Conservation (phyloP, 169 alveolate species). For the Theileria orientalis region DNA sequence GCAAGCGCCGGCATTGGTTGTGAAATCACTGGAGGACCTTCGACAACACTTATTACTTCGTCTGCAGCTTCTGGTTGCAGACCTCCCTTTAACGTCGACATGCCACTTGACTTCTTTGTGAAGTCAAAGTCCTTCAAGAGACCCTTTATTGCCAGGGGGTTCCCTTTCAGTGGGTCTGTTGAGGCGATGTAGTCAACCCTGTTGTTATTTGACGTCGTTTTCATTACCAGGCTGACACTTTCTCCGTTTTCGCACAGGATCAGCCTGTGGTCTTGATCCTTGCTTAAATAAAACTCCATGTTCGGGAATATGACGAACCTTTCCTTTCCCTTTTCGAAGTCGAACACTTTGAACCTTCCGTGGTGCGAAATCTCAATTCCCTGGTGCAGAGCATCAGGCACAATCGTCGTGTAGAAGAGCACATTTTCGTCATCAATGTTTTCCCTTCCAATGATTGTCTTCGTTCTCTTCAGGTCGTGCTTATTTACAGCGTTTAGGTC, state of each 20-base stretch:
- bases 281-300: neutral
- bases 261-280: neutral
- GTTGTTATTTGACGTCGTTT: neutral
- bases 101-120: neutral
- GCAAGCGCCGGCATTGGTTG: no score
- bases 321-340: neutral
- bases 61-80: no score
- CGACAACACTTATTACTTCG: no score
- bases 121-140: neutral
- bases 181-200: neutral
- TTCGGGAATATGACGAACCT: conserved; percentile 8
- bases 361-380: conserved; percentile 12
- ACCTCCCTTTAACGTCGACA: no score
- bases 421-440: neutral
- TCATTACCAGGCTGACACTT: neutral
- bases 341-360: neutral
- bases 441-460: neutral
- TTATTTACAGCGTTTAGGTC: neutral
- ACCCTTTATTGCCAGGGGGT: neutral
- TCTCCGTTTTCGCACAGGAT: conserved; percentile 1
- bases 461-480: neutral
- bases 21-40: no score
- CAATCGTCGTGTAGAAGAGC: neutral
- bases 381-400: neutral
- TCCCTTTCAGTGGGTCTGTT: neutral